Evolutionary conservation across 2,329 filamentous ascomycete species (phyloP).

Genomic region (Exophiala dermatitidis): DNA sequence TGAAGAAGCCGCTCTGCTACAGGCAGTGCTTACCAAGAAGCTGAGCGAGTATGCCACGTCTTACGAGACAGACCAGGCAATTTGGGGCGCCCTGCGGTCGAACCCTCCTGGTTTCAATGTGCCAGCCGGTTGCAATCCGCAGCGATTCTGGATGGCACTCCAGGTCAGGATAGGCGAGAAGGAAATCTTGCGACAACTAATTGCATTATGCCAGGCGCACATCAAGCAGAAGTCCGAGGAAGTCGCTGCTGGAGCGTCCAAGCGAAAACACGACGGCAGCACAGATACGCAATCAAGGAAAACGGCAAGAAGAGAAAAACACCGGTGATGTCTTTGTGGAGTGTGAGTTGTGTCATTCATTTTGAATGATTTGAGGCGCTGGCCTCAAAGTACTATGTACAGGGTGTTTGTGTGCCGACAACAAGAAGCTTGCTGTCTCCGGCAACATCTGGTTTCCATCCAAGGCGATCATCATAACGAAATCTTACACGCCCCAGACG

Average conservation of each 20-base stretch:
- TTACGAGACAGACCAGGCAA: constrained; percentile 44
- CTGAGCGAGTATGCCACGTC: constrained; percentile 47
- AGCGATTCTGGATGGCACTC: constrained; percentile 52
- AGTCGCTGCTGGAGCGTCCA: constrained; percentile 19
- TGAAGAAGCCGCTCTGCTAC: constrained; percentile 21
- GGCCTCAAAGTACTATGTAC: constrained; percentile 22
- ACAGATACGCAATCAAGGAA: constrained; percentile 20
- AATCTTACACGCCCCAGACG: constrained; percentile 15
- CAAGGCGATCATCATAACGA: constrained; percentile 1
- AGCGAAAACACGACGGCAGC: constrained; percentile 30
- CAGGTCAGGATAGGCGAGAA: constrained; percentile 67
- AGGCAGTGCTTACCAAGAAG: constrained; percentile 29
- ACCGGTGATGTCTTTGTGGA: neutral
- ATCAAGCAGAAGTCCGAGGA: constrained; percentile 31
- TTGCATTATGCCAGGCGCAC: constrained; percentile 33
- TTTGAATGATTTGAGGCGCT: constrained; percentile 19
- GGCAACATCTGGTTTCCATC: constrained; percentile 5
- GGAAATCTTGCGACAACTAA: constrained; percentile 53
- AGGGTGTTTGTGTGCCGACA: constrained; percentile 5
- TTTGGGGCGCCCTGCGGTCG: constrained; percentile 31
- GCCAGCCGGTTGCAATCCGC: constrained; percentile 30
- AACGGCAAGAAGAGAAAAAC: constrained; percentile 9
- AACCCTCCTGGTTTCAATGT: constrained; percentile 20
- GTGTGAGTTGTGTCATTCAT: constrained; percentile 5
- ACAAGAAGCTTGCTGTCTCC: neutral